phyloP scores from a whole-genome alignment of 176 grass and related monocot species.

The Zea mays region Zm-B73-REFERENCE-NAM-5.0 NC_050102.1:174375001-174375500 shows the following conservation, averaged over 20 bases:
- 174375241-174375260: slow-evolving; percentile 13
- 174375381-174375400: slow-evolving; percentile 2
- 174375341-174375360: slow-evolving; percentile 7
- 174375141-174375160: slow-evolving; percentile 3
- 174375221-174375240: slow-evolving; percentile 16
- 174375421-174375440: neutral
- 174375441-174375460: neutral
- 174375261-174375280: slow-evolving; percentile 5
- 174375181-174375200: slow-evolving; percentile 35
- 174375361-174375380: neutral
- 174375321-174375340: neutral
- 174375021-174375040: slow-evolving; percentile 93
- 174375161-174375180: slow-evolving; percentile 24
- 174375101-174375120: neutral
- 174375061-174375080: slow-evolving; percentile 13
- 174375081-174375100: slow-evolving; percentile 29
- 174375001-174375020: slow-evolving; percentile 92
- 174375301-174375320: slow-evolving; percentile 22
- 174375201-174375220: neutral
- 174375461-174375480: slow-evolving; percentile 20
- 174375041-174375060: slow-evolving; percentile 13
- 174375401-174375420: slow-evolving; percentile 15
- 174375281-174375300: slow-evolving; percentile 18
- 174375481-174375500: slow-evolving; percentile 50
- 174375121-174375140: neutral